phyloP scores from a whole-genome alignment of 345 rosid genomes.

The Abelmoschus esculentus region DNA sequence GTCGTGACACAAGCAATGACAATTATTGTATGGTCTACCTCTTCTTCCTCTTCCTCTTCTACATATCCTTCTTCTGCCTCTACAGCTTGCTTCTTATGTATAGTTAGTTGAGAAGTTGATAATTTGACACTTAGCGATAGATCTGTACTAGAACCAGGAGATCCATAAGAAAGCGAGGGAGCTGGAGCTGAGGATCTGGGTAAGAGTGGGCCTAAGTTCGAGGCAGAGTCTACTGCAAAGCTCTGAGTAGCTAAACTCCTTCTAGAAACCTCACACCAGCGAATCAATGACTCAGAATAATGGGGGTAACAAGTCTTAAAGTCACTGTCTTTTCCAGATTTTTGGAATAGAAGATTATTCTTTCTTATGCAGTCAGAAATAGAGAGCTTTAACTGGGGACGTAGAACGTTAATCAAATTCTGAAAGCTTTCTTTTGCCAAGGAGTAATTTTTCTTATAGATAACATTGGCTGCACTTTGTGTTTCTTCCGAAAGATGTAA shows the following conservation, averaged over 20 bases:
- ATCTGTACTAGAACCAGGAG: slow-evolving; percentile 22
- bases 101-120: slow-evolving; percentile 14
- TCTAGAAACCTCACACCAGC: slow-evolving; percentile 26
- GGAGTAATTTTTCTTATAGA: slow-evolving; percentile 18
- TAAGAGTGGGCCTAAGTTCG: slow-evolving; percentile 5
- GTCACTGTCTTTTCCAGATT: slow-evolving; percentile 37
- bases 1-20: slow-evolving; percentile 69
- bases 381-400: slow-evolving; percentile 35
- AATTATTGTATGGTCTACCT: slow-evolving; percentile 22
- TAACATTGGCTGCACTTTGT: slow-evolving; percentile 10
- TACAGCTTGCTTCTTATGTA: not conserved
- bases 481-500: slow-evolving; percentile 35
- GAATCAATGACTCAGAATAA: slow-evolving; percentile 25
- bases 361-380: slow-evolving; percentile 54
- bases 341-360: slow-evolving; percentile 27
- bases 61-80: not conserved
- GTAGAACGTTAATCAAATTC: slow-evolving; percentile 34
- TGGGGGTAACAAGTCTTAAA: slow-evolving; percentile 23
- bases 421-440: slow-evolving; percentile 27
- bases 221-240: slow-evolving; percentile 25
- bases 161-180: slow-evolving; percentile 14
- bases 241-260: slow-evolving; percentile 32
- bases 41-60: slow-evolving; percentile 9
- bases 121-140: not conserved
- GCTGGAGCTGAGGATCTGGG: slow-evolving; percentile 17